phyloP scores from a whole-genome alignment of 768 basidiomycete genomes.

The Mycena epipterygia region DNA sequence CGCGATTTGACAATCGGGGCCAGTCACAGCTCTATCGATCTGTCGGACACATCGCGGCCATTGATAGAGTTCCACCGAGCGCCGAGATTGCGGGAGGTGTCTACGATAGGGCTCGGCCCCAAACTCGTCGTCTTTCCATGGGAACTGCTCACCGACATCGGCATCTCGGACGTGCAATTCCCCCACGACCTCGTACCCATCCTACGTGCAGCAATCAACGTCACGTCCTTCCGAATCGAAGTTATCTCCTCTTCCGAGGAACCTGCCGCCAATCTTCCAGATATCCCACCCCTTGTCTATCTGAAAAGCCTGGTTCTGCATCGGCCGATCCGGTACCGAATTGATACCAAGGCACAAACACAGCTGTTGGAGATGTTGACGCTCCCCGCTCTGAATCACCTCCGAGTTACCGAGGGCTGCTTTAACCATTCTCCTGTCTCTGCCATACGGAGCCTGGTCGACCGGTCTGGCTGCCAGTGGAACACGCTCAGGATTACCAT shows the following conservation, averaged over 20 bases:
- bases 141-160: too few species aligned
- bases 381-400: background rate
- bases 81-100: too few species aligned
- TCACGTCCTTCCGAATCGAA: background rate
- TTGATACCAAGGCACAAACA: background rate
- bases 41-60: background rate
- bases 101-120: too few species aligned
- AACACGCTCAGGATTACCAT: background rate
- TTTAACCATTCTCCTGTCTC: background rate
- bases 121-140: too few species aligned
- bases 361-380: background rate
- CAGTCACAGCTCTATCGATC: background rate
- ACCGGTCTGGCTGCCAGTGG: background rate
- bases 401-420: background rate
- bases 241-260: too few species aligned
- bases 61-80: too few species aligned
- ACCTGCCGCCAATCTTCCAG: background rate
- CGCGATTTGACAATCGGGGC: background rate
- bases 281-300: background rate
- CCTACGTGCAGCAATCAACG: background rate
- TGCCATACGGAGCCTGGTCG: background rate
- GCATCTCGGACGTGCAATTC: too few species aligned
- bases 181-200: too few species aligned
- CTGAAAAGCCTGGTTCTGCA: background rate
- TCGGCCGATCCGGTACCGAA: background rate